Conservation (phyloP, 2,329 filamentous ascomycete species). For the Byssoonygena ceratinophila region DNA sequence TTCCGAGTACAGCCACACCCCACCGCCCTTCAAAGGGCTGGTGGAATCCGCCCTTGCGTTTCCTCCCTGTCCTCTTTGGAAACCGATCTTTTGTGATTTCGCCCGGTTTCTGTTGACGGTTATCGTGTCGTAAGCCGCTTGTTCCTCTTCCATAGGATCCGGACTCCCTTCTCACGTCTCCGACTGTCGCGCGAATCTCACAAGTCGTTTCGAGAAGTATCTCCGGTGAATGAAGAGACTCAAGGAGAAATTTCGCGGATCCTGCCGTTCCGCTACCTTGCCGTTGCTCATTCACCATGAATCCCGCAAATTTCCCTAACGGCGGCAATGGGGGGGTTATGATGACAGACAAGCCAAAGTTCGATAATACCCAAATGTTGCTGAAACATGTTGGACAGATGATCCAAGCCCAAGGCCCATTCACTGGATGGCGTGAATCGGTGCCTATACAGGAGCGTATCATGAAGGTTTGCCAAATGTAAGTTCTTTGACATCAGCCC, state of each 20-base stretch:
- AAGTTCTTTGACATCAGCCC: slow-evolving; percentile 14
- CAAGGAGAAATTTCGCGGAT: slow-evolving; percentile 10
- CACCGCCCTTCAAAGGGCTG: slow-evolving; percentile 8
- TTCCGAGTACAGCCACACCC: slow-evolving; percentile 11
- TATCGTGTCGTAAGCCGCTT: not conserved
- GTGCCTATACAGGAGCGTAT: slow-evolving; percentile 33
- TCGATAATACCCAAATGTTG: slow-evolving; percentile 30
- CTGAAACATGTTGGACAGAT: slow-evolving; percentile 31
- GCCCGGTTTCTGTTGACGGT: not conserved
- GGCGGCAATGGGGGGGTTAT: slow-evolving; percentile 28
- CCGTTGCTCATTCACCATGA: slow-evolving; percentile 34
- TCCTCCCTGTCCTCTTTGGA: not conserved
- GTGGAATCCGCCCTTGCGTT: not conserved
- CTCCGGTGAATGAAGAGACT: slow-evolving; percentile 7
- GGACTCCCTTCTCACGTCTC: not conserved
- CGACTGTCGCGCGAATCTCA: not conserved
- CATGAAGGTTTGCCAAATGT: slow-evolving; percentile 38
- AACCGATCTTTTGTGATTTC: not conserved
- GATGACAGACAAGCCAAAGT: slow-evolving; percentile 21
- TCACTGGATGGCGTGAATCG: slow-evolving; percentile 37
- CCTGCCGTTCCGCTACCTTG: slow-evolving; percentile 17
- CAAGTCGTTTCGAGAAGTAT: not conserved
- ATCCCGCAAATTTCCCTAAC: slow-evolving; percentile 33
- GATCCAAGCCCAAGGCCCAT: slow-evolving; percentile 34
- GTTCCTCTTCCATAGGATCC: not conserved